phyloP scores from a whole-genome alignment of 2,329 filamentous ascomycete species.

The Diaporthe ilicicola region DNA sequence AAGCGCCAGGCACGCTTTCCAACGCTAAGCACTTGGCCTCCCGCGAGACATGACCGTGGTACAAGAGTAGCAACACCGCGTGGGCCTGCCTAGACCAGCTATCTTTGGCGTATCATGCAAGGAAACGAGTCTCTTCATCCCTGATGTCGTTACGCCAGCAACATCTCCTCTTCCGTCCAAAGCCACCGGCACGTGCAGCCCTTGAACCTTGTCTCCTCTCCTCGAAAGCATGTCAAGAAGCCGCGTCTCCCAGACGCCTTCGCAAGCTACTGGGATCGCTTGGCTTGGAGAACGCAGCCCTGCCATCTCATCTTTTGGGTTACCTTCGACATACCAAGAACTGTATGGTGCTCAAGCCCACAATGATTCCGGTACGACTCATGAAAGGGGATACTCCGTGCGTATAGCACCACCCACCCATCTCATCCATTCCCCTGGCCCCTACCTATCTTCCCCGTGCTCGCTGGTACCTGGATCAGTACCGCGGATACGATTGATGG shows the following conservation, averaged over 20 bases:
- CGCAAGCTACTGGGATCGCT: not conserved
- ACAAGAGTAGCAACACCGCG: not conserved
- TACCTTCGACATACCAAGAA: not conserved
- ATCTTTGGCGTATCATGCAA: slow-evolving; percentile 9
- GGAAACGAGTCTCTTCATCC: not conserved
- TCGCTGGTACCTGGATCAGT: not conserved
- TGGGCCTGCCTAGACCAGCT: slow-evolving; percentile 1
- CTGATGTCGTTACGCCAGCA: slow-evolving; percentile 4
- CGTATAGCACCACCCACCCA: not conserved
- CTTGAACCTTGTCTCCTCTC: slow-evolving; percentile 17
- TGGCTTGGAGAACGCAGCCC: slow-evolving; percentile 8
- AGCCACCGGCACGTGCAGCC: slow-evolving; percentile 8
- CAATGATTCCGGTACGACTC: slow-evolving; percentile 15
- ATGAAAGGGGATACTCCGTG: slow-evolving; percentile 13
- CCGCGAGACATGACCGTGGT: not conserved
- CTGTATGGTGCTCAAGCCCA: slow-evolving; percentile 24
- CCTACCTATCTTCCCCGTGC: not conserved
- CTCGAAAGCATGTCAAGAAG: slow-evolving; percentile 7
- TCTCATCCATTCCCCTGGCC: slow-evolving; percentile 12
- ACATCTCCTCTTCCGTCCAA: not conserved
- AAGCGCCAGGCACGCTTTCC: not conserved
- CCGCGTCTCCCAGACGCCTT: not conserved
- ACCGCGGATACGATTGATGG: slow-evolving; percentile 1
- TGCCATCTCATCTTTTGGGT: slow-evolving; percentile 13
- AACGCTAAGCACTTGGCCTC: not conserved